Conservation (phyloP, 352 stramenopile genomes). For the Halophytophthora polymorphica region DNA sequence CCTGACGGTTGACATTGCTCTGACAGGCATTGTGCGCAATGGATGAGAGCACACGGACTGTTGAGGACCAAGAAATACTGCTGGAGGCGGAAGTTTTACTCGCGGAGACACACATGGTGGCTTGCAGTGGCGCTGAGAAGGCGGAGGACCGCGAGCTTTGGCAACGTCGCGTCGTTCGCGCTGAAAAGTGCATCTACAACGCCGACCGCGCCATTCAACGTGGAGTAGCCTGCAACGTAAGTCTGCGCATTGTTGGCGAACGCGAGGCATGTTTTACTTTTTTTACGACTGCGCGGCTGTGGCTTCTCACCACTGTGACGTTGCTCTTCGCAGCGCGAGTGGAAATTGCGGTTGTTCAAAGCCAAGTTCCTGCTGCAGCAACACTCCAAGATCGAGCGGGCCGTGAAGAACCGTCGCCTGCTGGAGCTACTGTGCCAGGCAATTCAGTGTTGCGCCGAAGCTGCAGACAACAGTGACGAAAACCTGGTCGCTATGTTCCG, state of each 20-base stretch:
- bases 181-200: conserved; percentile 36
- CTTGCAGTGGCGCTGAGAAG: conserved; percentile 40
- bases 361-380: conserved; percentile 50
- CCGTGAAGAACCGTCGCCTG: conserved; percentile 31
- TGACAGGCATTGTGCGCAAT: conserved; percentile 31
- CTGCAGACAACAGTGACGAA: conserved; percentile 1
- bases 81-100: conserved; percentile 42
- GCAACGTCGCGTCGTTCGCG: conserved; percentile 44
- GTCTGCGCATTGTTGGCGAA: neutral
- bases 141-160: conserved; percentile 45
- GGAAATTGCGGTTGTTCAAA: conserved; percentile 47
- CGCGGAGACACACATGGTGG: conserved; percentile 52
- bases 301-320: conserved; percentile 5
- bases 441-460: conserved; percentile 27
- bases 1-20: conserved; percentile 5
- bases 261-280: too few relatives aligned
- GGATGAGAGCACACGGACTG: conserved; percentile 10
- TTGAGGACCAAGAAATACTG: conserved; percentile 22
- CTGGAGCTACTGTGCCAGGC: conserved; percentile 52
- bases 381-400: conserved; percentile 37
- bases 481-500: conserved; percentile 19
- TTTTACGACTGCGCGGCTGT: neutral
- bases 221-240: conserved; percentile 19
- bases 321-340: conserved; percentile 25
- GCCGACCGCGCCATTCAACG: conserved; percentile 19